Percentiles rank a stretch among this genome's conserved stretches.
Evolutionary conservation across 208 protist genomes (phyloP).

Genomic region (Leishmania arabica): DNA sequence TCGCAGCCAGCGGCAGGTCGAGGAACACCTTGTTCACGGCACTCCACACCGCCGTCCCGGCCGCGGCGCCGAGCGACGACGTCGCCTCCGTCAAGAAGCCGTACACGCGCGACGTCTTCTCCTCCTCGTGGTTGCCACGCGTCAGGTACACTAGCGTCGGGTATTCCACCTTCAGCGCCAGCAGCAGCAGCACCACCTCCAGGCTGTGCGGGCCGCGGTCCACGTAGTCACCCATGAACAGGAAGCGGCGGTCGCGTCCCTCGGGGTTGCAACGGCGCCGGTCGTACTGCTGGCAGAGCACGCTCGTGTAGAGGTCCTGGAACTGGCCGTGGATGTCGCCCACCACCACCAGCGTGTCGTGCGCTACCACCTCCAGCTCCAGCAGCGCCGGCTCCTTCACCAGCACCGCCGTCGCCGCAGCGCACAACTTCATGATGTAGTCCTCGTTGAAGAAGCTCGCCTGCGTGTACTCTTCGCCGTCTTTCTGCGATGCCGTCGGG

Average conservation of each 20-base stretch:
- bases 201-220: slow-evolving; percentile 80
- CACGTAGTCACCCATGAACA: slow-evolving; percentile 99
- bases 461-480: slow-evolving; percentile 3
- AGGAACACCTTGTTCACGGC: slow-evolving; percentile 78
- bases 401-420: slow-evolving; percentile 41
- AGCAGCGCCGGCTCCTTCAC: slow-evolving; percentile 41
- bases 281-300: slow-evolving; percentile 70
- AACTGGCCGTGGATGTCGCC: slow-evolving; percentile 88
- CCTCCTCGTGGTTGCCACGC: slow-evolving; percentile 90
- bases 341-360: slow-evolving; percentile 74
- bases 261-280: slow-evolving; percentile 33
- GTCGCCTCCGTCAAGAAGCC: slow-evolving; percentile 59
- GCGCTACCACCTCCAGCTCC: slow-evolving; percentile 31
- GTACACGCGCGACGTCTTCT: slow-evolving; percentile 76
- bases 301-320: slow-evolving; percentile 57
- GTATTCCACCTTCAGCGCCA: slow-evolving; percentile 85
- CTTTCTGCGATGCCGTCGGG: not conserved
- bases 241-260: slow-evolving; percentile 44
- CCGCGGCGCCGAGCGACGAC: slow-evolving; percentile 40
- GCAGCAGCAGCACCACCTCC: slow-evolving; percentile 69
- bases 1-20: slow-evolving; percentile 73
- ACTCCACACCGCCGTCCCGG: slow-evolving; percentile 59
- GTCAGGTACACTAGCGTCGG: slow-evolving; percentile 77
- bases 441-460: slow-evolving; percentile 30
- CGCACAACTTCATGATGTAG: slow-evolving; percentile 39